Evolutionary conservation across 192 early-diverging fungal genomes (phyloP), one percentile per base, ranked within the genome.

Genomic region (Rhizophagus clarus): DNA sequence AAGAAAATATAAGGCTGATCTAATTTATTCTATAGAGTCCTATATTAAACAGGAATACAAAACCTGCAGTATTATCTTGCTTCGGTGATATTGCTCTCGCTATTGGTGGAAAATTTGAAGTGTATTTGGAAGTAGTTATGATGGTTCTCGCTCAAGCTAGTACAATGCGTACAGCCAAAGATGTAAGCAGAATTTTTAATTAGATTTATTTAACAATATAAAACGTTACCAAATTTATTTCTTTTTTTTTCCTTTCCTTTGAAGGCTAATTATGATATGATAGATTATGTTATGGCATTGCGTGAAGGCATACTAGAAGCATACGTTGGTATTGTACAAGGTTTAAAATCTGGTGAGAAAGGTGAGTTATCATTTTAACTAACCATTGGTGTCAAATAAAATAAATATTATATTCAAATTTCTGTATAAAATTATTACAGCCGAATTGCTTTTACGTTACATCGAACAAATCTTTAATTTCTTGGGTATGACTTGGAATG

Each of bases 1-100:
- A 7, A 7, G 8, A 40, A 40, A 20, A 11, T 24, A 29, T 4
- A 26, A 56, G 7, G 12, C 3, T 66, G 77, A 37, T 81, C 49
- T 70, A 32, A 49, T 61, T 61, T 34, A 7, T 40, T 31, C 29
- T 14, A 1, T 32, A 92, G 82, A 92, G 85, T 66, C 91, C 93
- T 45, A 88, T 89, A 26, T 87, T 99, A 62, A 92, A 95, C 82
- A 91, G 94, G 45, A 89, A 89, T 61, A 94, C 99, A 64, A 97
- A 98, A 88, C 96, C 98, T 4, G 88, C 94, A 20, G 97, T 97
- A 80, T 88, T 99, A 28, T 97, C 97, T 2, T 93, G 93, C 85
- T 97, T 99, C 88, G 98, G 98, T 60, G 98, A 99, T 86, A 94
- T 99, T 84, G 97, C 97, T n/a, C 83, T 98, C 61, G 97, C 97